Conservation (phyloP, 2,329 filamentous ascomycete genomes). For the Elsinoe fawcettii region DNA sequence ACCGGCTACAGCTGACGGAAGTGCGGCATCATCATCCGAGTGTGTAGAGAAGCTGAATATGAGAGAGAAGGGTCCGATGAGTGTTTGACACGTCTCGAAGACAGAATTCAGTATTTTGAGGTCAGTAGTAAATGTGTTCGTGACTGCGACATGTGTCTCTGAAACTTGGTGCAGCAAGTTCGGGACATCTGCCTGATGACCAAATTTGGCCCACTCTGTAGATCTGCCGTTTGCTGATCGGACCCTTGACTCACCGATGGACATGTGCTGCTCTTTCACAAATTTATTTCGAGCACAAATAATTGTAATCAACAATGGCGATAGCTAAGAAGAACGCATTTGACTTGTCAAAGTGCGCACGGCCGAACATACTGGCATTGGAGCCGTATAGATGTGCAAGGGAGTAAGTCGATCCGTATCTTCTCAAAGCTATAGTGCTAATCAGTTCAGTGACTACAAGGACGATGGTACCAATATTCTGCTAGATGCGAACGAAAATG, state of each 20-base stretch:
- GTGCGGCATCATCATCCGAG: neutral
- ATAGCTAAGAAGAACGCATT: slow-evolving; percentile 29
- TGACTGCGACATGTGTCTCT: slow-evolving; percentile 8
- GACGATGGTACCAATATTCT: slow-evolving; percentile 94
- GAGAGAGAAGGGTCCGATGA: neutral
- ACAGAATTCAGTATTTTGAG: neutral
- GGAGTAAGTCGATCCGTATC: slow-evolving; percentile 36
- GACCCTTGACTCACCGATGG: slow-evolving; percentile 10
- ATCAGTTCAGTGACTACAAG: slow-evolving; percentile 69
- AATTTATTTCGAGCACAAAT: neutral
- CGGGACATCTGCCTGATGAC: slow-evolving; percentile 5
- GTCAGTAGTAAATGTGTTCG: neutral
- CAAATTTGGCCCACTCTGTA: slow-evolving; percentile 5
- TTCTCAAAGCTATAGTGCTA: neutral
- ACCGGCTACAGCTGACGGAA: slow-evolving; percentile 1
- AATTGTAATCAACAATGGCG: neutral
- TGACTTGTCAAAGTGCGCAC: slow-evolving; percentile 43
- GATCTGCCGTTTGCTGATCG: slow-evolving; percentile 2
- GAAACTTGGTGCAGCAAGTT: neutral
- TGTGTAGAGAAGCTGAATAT: neutral
- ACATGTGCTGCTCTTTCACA: neutral
- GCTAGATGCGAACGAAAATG: slow-evolving; percentile 96
- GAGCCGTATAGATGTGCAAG: slow-evolving; percentile 48
- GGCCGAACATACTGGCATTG: slow-evolving; percentile 46
- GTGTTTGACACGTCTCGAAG: neutral